Evolutionary conservation across 768 basidiomycete genomes (phyloP).

Genomic region (Clitopilus hobsonii): DNA sequence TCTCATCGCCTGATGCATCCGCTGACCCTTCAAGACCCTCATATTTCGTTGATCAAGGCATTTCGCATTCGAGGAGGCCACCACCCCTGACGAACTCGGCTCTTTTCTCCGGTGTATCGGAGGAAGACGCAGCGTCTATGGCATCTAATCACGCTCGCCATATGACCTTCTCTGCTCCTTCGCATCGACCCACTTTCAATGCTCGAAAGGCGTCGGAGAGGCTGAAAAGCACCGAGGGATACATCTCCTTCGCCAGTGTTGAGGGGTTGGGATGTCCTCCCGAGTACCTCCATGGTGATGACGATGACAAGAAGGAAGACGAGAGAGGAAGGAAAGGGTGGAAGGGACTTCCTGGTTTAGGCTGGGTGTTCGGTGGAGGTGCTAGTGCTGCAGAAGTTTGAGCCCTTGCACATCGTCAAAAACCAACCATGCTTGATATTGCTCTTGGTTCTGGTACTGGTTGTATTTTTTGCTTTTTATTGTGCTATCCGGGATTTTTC

Average conservation of each 20-base stretch:
- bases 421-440: not conserved
- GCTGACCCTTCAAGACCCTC: not conserved
- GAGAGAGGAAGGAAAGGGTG: not conserved
- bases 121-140: not conserved
- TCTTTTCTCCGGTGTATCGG: not conserved
- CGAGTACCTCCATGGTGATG: conserved; percentile 25
- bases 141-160: no score
- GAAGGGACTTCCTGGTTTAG: not conserved
- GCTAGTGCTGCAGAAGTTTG: not conserved
- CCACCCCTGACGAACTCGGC: not conserved
- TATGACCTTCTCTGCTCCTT: not conserved
- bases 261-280: conserved; percentile 65
- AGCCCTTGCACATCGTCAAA: no score
- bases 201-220: conserved; percentile 56
- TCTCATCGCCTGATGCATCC: not conserved
- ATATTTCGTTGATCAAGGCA: not conserved
- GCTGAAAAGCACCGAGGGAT: conserved; percentile 53
- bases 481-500: conserved; percentile 1
- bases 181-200: conserved; percentile 46
- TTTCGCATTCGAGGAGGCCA: not conserved
- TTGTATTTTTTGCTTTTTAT: not conserved
- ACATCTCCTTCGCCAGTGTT: conserved; percentile 63
- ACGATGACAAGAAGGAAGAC: not conserved
- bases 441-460: not conserved
- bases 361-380: not conserved